Base-by-base conservation (phyloP, 2,329 filamentous ascomycete species). In the Nannizziopsis arthrosporioides region DNA sequence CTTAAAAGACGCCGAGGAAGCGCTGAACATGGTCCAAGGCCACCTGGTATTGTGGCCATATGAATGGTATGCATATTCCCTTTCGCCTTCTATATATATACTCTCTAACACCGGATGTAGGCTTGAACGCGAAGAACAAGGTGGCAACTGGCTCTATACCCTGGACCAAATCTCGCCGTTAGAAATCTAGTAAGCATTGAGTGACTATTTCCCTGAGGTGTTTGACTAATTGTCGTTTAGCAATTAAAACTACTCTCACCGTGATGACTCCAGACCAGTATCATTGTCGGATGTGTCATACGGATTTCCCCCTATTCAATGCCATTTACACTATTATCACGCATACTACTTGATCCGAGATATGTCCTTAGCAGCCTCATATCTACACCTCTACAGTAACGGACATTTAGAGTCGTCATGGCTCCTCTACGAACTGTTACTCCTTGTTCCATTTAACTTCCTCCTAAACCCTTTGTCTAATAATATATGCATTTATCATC, bases 71-170 rank as follows among this genome's bases (percentile, higher is more conserved):
- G 71, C 64, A 37, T 42, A 32, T 12, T 22, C 17, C 44, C 17
- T 48, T 45, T 12, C n/a, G 34, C 15, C 6, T 34, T 35, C 9
- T 9, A 15, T 14, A 18, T 12, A 17, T 19, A 19, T 42, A 5
- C 18, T 42, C 10, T 31, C 42, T 36, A 2, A 27, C 35, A 7
- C 7, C 43, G 6, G 15, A 6, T 44, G 15, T 53, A 76, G 74
- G 88, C 77, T 94, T 47, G 78, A 84, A 57, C 84, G 82, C 48
- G 92, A 96, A 68, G 92, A 96, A 71, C 80, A 82, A 60, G 89
- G 87, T 55, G 86, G 88, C 49, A 94, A 95, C 62, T 98, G 92
- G 92, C 77, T 95, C 53, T 96, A 94, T 68, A 87, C 90, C 61
- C 86, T 96, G 48, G 92, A 98, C 65, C 84, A 93, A 65, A 82